Conservation (phyloP, 2,329 filamentous ascomycete genomes). For the Parasarocladium wereldwijsianum region DNA sequence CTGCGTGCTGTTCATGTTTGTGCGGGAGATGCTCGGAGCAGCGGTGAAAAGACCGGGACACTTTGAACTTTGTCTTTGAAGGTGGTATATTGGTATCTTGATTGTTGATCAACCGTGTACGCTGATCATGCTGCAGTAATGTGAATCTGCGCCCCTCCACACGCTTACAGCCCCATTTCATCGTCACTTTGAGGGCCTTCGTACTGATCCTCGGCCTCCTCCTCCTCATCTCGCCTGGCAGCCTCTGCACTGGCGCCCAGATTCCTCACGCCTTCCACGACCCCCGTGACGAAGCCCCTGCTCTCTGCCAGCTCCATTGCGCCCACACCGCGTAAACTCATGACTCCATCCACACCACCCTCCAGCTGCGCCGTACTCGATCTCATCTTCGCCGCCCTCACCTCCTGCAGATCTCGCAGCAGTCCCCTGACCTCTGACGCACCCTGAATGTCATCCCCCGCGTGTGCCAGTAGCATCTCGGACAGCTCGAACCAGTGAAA, state of each 20-base stretch:
- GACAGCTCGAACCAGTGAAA: slow-evolving; percentile 94
- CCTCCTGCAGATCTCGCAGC: slow-evolving; percentile 71
- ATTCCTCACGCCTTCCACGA: slow-evolving; percentile 77
- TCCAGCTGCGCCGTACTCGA: slow-evolving; percentile 59
- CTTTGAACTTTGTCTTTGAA: too few species aligned
- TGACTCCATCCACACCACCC: slow-evolving; percentile 55
- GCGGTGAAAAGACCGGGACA: too few species aligned
- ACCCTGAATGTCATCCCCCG: slow-evolving; percentile 64
- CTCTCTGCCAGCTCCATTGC: slow-evolving; percentile 88
- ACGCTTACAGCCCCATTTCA: slow-evolving; percentile 34
- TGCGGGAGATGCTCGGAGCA: too few species aligned
- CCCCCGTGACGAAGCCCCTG: slow-evolving; percentile 66
- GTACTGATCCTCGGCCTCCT: slow-evolving; percentile 44
- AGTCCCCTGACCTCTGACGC: slow-evolving; percentile 61
- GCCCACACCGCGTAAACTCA: slow-evolving; percentile 60
- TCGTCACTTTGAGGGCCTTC: slow-evolving; percentile 47
- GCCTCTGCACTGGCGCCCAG: slow-evolving; percentile 72
- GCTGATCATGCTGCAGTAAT: too few species aligned
- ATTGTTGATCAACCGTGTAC: too few species aligned
- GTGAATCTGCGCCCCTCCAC: too few species aligned
- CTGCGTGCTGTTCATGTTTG: too few species aligned
- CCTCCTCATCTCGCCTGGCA: slow-evolving; percentile 61
- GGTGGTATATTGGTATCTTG: slow-evolving; percentile 7
- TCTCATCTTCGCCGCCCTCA: slow-evolving; percentile 78
- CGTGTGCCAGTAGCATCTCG: slow-evolving; percentile 74